A percentile compares a stretch with the other conserved stretches of the same genome.
These are phyloP conservation scores for Linnemannia hyalina DNA, from an alignment of 192 early-diverging fungal genomes.

Conservation along the genomic window DNA sequence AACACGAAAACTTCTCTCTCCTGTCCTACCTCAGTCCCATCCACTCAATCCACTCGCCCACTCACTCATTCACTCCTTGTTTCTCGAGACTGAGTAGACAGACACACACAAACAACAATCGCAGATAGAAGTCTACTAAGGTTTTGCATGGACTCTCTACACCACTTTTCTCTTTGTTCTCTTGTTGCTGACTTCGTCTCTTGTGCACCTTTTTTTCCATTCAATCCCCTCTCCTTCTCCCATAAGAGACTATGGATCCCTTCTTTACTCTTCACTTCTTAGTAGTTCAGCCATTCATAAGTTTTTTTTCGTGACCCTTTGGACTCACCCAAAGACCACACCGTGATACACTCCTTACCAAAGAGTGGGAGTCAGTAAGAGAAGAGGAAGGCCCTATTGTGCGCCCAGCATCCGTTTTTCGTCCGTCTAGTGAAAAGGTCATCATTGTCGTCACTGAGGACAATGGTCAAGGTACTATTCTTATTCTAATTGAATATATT, in stretches of 20 bases:
- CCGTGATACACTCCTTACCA: background rate
- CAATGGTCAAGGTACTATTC: background rate
- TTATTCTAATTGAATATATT: background rate
- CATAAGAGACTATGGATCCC: background rate
- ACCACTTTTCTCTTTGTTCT: background rate
- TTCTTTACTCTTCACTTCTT: background rate
- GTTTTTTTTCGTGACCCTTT: background rate
- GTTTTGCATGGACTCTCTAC: background rate
- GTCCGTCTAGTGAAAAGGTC: background rate
- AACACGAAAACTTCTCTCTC: background rate
- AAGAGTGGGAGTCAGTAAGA: background rate
- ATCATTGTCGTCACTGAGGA: background rate
- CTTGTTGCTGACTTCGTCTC: background rate
- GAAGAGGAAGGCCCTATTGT: background rate
- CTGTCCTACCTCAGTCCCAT: background rate
- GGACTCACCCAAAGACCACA: background rate
- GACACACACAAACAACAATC: background rate
- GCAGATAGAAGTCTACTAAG: background rate
- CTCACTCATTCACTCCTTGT: background rate
- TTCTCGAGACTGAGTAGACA: constrained; percentile 2
- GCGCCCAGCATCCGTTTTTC: background rate
- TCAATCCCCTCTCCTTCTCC: background rate
- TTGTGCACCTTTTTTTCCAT: background rate
- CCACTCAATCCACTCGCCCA: background rate
- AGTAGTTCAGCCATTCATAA: background rate